Evolutionary conservation across 1,284 basidiomycete species (phyloP), one percentile per base, ranked within the genome.

Genomic region (Tremellales sp.): DNA sequence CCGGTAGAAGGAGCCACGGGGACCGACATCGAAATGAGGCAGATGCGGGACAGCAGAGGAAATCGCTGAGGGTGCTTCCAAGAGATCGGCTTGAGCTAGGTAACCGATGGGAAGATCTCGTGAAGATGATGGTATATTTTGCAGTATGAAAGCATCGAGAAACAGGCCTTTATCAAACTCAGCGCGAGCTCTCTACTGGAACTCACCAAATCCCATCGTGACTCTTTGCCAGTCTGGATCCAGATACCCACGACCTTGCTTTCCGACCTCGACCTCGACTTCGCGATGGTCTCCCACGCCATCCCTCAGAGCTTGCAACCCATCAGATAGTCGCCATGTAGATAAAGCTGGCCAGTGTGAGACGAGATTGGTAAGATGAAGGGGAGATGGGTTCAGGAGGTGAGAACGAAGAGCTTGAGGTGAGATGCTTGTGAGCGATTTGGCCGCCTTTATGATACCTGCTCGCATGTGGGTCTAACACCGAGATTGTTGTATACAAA

Each of bases 131-230:
- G 67, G 67, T 26, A 71, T 63, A 27, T 47, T 48, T 24, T 43
- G 25, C 24, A 70, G 56, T 9, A 71, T 62, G 51, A 71, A 69
- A 1, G 68, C 66, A 47, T 69, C 66, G 29, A 71, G 53, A 43
- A 71, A 71, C 5, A 70, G 47, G 32, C 65, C 68, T 70, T 37
- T 28, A 12, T 3, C 13, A 16, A 6, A 5, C 25, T 47, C 16
- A 45, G 46, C 27, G 40, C 25, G 22, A 16, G 40, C 16, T 18
- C 6, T 28, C 8, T 8, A 26, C 22, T 18, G 22, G 3, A 10
- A 51, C 57, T 46, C 37, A 68, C 64, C 63, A 42, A 69, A 68
- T 3, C 60, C 59, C 64, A 71, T 66, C 3, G 54, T 46, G 2
- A 69, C 54, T 33, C 61, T 39, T 48, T 62, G 59, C 55, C 57